These are phyloP conservation scores for Podaxis sp. DNA, from an alignment of 768 basidiomycete genomes.

Conservation along the genomic window DNA sequence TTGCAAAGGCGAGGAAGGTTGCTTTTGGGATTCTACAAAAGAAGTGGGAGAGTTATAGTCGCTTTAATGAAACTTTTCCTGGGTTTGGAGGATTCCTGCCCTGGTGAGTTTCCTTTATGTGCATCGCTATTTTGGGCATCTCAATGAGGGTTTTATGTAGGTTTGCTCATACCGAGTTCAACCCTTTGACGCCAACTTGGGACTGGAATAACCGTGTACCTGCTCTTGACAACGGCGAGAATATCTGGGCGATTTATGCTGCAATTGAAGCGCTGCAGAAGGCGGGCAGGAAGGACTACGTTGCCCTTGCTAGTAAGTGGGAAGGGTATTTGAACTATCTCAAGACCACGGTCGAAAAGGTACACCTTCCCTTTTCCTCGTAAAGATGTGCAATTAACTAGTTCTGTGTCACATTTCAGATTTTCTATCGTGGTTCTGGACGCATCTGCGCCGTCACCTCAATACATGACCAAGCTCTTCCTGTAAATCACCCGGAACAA, in stretches of 20 bases:
- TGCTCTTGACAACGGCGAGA: constrained; percentile 25
- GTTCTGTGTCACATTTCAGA: constrained; percentile 1
- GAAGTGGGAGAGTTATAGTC: constrained; percentile 21
- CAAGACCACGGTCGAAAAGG: constrained; percentile 18
- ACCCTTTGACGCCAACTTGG: constrained; percentile 22
- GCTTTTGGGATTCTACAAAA: constrained; percentile 20
- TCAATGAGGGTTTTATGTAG: not conserved
- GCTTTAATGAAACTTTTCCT: constrained; percentile 24
- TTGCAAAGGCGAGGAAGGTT: constrained; percentile 19
- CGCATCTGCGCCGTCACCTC: constrained; percentile 23
- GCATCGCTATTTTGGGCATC: not conserved
- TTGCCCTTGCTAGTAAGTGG: constrained; percentile 19
- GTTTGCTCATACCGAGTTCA: constrained; percentile 21
- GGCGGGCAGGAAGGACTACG: constrained; percentile 15
- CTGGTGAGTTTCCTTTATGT: constrained; percentile 17
- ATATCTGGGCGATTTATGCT: constrained; percentile 26
- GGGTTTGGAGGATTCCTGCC: constrained; percentile 28
- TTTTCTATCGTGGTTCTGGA: constrained; percentile 25
- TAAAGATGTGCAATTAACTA: not conserved
- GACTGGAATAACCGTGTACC: constrained; percentile 27
- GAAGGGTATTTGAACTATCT: constrained; percentile 22
- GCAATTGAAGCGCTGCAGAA: constrained; percentile 20
- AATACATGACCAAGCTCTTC: constrained; percentile 22
- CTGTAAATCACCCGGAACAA: constrained; percentile 22
- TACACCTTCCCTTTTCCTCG: not conserved